These are phyloP conservation scores for Cytospora paraplurivora DNA, from an alignment of 2,329 filamentous ascomycete species.

Conservation along the genomic window DNA sequence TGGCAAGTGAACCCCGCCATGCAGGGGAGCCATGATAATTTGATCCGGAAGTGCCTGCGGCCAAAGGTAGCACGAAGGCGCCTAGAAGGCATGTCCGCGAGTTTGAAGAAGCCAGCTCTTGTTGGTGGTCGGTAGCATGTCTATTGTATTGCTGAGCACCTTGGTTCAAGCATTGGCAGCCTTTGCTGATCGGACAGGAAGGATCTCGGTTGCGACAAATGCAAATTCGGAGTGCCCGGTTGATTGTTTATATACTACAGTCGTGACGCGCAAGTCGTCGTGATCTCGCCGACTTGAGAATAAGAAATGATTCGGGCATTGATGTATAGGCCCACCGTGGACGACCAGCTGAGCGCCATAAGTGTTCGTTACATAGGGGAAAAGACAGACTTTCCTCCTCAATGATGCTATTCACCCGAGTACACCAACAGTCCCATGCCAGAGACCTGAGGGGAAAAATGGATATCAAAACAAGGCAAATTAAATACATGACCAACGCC, in stretches of 20 bases:
- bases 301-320: neutral
- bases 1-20: neutral
- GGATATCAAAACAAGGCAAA: constrained; percentile 28
- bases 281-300: neutral
- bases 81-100: neutral
- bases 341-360: neutral
- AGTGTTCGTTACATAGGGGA: constrained; percentile 21
- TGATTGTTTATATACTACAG: neutral
- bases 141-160: neutral
- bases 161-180: neutral
- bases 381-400: constrained; percentile 2
- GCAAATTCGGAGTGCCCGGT: neutral
- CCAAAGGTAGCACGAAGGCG: neutral
- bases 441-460: constrained; percentile 16
- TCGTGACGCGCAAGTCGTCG: neutral
- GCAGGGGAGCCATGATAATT: neutral
- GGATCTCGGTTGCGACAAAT: neutral
- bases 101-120: neutral
- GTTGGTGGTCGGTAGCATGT: neutral
- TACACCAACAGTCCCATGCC: constrained; percentile 23
- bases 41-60: neutral
- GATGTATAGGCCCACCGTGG: neutral
- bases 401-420: constrained; percentile 13
- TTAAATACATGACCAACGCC: constrained; percentile 21
- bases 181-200: neutral